phyloP scores from a whole-genome alignment of 176 grass and related monocot genomes.

The Dendrocalamus sinicus region DNA sequence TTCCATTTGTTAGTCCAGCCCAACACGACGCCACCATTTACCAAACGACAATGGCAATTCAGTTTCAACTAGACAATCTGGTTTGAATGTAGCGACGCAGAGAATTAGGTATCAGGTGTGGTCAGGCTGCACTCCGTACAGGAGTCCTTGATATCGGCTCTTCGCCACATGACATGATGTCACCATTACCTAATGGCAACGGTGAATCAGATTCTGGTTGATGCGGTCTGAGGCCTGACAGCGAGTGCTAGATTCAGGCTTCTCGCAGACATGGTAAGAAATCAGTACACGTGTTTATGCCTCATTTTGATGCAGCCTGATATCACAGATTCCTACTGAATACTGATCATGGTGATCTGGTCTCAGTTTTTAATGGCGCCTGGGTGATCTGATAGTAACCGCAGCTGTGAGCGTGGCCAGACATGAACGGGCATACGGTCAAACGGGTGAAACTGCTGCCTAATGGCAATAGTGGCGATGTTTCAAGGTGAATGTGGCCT shows the following conservation, averaged over 20 bases:
- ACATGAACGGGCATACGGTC: neutral
- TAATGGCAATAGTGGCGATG: conserved; percentile 4
- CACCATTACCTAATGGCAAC: conserved; percentile 35
- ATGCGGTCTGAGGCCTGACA: conserved; percentile 26
- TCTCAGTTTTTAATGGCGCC: conserved; percentile 38
- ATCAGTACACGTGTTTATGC: conserved; percentile 38
- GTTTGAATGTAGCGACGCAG: conserved; percentile 34
- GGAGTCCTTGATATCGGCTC: conserved; percentile 2
- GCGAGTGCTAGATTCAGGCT: conserved; percentile 32
- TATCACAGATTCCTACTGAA: neutral
- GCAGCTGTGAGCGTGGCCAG: conserved; percentile 25
- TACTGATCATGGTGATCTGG: conserved; percentile 8
- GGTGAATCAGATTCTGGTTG: conserved; percentile 28
- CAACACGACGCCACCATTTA: conserved; percentile 23
- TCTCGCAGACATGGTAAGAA: conserved; percentile 43
- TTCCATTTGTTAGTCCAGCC: conserved; percentile 31
- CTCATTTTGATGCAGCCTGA: neutral
- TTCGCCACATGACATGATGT: conserved; percentile 31
- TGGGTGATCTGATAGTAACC: conserved; percentile 41
- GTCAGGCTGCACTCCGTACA: conserved; percentile 49
- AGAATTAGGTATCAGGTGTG: conserved; percentile 39
- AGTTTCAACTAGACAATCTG: conserved; percentile 24
- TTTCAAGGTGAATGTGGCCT: conserved; percentile 27
- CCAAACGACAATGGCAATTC: conserved; percentile 35
- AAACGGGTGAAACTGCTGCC: neutral